Evolutionary conservation across 495 filamentous ascomycete species (phyloP).

Genomic region (Penicillium crystallinum): DNA sequence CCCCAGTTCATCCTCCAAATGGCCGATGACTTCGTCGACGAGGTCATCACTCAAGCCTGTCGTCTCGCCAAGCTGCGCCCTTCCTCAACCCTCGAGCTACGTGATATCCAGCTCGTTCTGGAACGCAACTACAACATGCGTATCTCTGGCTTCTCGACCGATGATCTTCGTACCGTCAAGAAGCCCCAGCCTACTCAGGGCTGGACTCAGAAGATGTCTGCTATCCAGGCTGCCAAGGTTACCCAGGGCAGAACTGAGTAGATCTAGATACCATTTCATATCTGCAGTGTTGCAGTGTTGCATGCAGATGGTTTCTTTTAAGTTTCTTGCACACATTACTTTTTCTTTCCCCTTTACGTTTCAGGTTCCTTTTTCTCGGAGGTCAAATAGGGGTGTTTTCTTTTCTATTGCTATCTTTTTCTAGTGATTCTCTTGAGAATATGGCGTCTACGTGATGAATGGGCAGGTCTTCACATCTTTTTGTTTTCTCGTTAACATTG

Average conservation of each 20-base stretch:
- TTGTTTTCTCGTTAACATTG: neutral
- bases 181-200: slow-evolving; percentile 80
- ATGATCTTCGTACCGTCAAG: slow-evolving; percentile 88
- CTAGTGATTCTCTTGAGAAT: neutral
- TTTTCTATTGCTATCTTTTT: slow-evolving; percentile 3
- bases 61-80: slow-evolving; percentile 86
- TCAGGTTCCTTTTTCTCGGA: neutral
- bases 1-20: slow-evolving; percentile 80
- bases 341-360: neutral
- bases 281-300: neutral
- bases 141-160: slow-evolving; percentile 87
- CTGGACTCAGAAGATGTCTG: slow-evolving; percentile 95
- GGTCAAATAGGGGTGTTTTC: neutral
- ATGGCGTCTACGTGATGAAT: slow-evolving; percentile 2
- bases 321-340: neutral
- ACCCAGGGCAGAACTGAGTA: slow-evolving; percentile 45
- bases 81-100: slow-evolving; percentile 83
- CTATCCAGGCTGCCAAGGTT: slow-evolving; percentile 85
- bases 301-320: neutral
- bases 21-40: slow-evolving; percentile 92
- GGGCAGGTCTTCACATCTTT: slow-evolving; percentile 3
- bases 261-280: neutral
- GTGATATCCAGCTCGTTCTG: slow-evolving; percentile 89
- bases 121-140: slow-evolving; percentile 98
- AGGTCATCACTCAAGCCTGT: slow-evolving; percentile 79